Evolutionary conservation across 73 alveolate genomes (phyloP).

Genomic region (Paramecium sonneborni): DNA sequence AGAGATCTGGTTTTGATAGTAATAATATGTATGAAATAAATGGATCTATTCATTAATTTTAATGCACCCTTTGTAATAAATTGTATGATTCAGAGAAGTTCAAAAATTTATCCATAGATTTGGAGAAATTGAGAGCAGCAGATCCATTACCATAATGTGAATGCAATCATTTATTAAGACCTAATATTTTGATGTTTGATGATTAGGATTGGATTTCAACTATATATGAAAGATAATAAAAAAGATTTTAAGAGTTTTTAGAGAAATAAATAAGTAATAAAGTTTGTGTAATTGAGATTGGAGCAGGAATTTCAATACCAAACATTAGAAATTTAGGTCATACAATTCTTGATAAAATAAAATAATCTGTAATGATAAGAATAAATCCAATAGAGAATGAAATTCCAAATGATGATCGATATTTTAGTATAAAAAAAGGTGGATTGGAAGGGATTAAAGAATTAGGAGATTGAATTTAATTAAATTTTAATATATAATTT

Average conservation of each 20-base stretch:
- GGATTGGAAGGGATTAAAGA: neutral
- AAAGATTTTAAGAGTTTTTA: neutral
- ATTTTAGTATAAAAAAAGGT: neutral
- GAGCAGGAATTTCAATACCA: slow-evolving; percentile 77
- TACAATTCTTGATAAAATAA: neutral
- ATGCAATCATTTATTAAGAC: slow-evolving; percentile 61
- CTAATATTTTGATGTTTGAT: slow-evolving; percentile 77
- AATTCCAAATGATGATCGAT: neutral
- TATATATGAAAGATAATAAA: slow-evolving; percentile 52
- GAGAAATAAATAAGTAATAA: neutral
- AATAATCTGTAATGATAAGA: neutral
- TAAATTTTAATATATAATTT: neutral
- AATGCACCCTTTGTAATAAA: slow-evolving; percentile 35
- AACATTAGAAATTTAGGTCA: slow-evolving; percentile 69
- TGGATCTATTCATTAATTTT: slow-evolving; percentile 2
- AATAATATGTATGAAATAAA: slow-evolving; percentile 12
- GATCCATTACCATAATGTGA: slow-evolving; percentile 71
- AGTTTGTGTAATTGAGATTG: slow-evolving; percentile 70
- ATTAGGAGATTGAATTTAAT: neutral
- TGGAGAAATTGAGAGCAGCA: neutral
- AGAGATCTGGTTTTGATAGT: slow-evolving; percentile 15
- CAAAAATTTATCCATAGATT: slow-evolving; percentile 57
- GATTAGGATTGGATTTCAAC: slow-evolving; percentile 65
- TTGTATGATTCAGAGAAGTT: slow-evolving; percentile 29
- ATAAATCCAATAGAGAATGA: neutral